Base-by-base conservation (phyloP, 805 yeast genomes). In the Starmerella stellata region DNA sequence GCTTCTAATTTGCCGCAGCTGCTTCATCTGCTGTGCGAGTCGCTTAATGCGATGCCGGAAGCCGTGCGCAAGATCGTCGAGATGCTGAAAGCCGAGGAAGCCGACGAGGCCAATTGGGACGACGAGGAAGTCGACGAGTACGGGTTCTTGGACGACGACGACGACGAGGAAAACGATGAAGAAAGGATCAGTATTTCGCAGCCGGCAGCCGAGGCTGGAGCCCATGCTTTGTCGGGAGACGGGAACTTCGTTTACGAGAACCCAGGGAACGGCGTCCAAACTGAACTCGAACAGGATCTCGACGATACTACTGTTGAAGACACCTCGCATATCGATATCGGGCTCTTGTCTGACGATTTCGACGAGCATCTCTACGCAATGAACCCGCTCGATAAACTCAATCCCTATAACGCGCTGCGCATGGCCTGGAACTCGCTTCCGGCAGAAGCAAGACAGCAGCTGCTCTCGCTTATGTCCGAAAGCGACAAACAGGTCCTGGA, bases 291-390 rank as follows among this genome's bases (percentile, higher is more conserved):
- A 11, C 40, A 41, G 2, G 34, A 21, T 4, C 42, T 27, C 28
- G 34, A 35, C 18, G 54, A 46, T 30, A 61, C 48, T 3, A 17
- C 13, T 18, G 8, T 34, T 5, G 21, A 35, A 16, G 13, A 28
- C 23, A 4, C 31, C 25, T 14, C 18, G 25, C 29, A 36, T 21
- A 13, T 30, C 34, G 45, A 25, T 23, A 17, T 35, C 30, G 42
- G 44, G 5, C 40, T 38, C 24, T 11, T 72, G 8, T 74, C 72
- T 37, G 90, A 78, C 36, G 90, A 78, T 7, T 65, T 79, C 34
- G 74, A 75, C 34, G 95, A 85, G 52, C 94, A 78, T 52, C 74
- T 94, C 8, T 63, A 78, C 53, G 70, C 78, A 20, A 77, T 75
- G 46, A 77, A 87, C 1, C 75, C 92, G 3, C 65, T 90, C 35